phyloP scores from a whole-genome alignment of 148 eudicot species.

The Vaccinium vitisidaea region DNA sequence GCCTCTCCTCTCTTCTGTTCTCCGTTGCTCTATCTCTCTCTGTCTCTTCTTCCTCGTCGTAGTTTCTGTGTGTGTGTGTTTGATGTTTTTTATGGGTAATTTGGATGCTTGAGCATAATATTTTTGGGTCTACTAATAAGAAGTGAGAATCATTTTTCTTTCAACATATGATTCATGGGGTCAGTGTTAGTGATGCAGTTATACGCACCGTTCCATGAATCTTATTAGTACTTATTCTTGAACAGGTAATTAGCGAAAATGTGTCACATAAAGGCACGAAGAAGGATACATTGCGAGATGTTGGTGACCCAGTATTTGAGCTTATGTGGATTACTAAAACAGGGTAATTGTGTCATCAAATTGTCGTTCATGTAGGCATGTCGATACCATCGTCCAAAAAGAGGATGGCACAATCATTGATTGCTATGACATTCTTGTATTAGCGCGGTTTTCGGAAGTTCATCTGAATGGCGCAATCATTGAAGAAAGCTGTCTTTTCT shows the following conservation, averaged over 20 bases:
- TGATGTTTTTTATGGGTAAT: too few species aligned
- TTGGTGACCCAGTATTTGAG: not conserved
- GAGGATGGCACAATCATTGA: not conserved
- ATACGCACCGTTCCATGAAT: not conserved
- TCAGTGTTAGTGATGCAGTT: not conserved
- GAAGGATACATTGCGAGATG: not conserved
- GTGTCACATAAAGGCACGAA: not conserved
- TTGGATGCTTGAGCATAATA: too few species aligned
- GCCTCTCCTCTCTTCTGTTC: too few species aligned
- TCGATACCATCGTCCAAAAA: not conserved
- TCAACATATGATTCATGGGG: not conserved
- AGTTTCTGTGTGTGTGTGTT: too few species aligned
- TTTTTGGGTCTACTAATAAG: too few species aligned
- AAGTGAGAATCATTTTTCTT: too few species aligned
- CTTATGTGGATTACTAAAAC: not conserved
- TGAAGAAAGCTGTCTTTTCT: constrained; percentile 15
- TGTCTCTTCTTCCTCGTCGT: too few species aligned
- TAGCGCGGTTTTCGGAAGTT: not conserved
- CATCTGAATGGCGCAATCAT: constrained; percentile 16
- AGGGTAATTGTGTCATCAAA: not conserved
- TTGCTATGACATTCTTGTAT: not conserved
- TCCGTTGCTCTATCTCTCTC: too few species aligned
- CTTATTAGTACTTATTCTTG: not conserved
- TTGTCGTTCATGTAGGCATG: not conserved
- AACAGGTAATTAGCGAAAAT: not conserved